Conservation (phyloP, 2,329 filamentous ascomycete genomes). For the Dactylellina haptotyla region DNA sequence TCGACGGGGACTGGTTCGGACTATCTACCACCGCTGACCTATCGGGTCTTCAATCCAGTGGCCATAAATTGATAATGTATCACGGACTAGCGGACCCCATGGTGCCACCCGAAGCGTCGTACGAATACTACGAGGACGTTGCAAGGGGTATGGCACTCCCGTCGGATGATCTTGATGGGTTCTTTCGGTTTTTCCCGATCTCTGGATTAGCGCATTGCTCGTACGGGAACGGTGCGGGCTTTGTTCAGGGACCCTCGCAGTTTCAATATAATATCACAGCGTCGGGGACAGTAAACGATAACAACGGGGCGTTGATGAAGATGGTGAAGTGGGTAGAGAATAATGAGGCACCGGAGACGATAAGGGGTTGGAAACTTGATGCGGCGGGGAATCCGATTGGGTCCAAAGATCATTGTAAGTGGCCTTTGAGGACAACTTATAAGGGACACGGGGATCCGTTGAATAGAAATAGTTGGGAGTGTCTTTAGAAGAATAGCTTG, state of each 20-base stretch:
- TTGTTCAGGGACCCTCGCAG: slow-evolving; percentile 15
- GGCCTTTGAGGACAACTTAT: slow-evolving; percentile 16
- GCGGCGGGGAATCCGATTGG: background rate
- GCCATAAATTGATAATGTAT: slow-evolving; percentile 65
- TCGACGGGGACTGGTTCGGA: slow-evolving; percentile 60
- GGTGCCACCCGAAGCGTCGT: background rate
- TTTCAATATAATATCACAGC: background rate
- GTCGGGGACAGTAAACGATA: background rate
- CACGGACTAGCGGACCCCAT: slow-evolving; percentile 60
- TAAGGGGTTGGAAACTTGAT: slow-evolving; percentile 55
- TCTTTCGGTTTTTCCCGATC: slow-evolving; percentile 59
- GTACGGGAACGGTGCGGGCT: slow-evolving; percentile 56
- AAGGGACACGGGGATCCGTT: slow-evolving; percentile 18
- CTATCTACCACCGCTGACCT: slow-evolving; percentile 62
- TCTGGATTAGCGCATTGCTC: slow-evolving; percentile 60
- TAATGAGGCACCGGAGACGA: slow-evolving; percentile 59
- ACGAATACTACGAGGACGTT: slow-evolving; percentile 23
- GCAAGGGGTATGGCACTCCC: slow-evolving; percentile 15
- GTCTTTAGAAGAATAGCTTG: background rate
- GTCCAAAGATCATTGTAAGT: slow-evolving; percentile 30
- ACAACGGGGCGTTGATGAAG: slow-evolving; percentile 61
- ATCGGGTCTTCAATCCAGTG: slow-evolving; percentile 61
- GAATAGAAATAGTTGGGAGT: slow-evolving; percentile 10
- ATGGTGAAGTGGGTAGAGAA: slow-evolving; percentile 66
- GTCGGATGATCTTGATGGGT: slow-evolving; percentile 56